These are phyloP conservation scores for Clausena lansium DNA, from an alignment of 345 rosid genomes.

Conservation along the genomic window DNA sequence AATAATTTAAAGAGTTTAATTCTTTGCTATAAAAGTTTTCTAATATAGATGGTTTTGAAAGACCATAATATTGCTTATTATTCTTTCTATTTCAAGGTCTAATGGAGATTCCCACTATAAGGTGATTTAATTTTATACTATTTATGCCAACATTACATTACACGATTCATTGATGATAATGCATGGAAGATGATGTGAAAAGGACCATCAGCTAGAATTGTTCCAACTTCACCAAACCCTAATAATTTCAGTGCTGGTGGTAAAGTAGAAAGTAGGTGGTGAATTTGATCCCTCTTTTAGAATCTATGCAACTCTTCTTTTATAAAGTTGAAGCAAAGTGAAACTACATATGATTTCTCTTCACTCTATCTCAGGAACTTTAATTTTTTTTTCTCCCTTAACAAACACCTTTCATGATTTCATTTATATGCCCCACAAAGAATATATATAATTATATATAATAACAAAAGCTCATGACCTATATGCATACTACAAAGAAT, in stretches of 20 bases:
- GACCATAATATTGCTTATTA: too few relatives aligned
- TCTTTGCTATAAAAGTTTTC: too few relatives aligned
- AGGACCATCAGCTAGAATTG: neutral
- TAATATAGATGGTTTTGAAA: too few relatives aligned
- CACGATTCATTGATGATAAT: neutral
- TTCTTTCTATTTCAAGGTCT: too few relatives aligned
- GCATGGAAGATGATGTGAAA: neutral
- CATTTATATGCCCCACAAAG: neutral
- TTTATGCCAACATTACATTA: neutral
- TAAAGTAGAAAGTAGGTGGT: slow-evolving; percentile 7
- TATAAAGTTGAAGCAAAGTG: slow-evolving; percentile 3
- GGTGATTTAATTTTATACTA: too few relatives aligned
- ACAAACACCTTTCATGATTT: slow-evolving; percentile 3
- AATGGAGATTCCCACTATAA: too few relatives aligned
- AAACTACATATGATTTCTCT: neutral
- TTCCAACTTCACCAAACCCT: slow-evolving; percentile 8
- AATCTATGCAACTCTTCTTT: neutral
- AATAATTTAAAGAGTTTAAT: too few relatives aligned
- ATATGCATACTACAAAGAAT: neutral
- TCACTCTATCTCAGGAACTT: neutral
- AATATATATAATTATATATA: neutral
- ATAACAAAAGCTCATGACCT: too few relatives aligned
- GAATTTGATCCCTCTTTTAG: slow-evolving; percentile 4
- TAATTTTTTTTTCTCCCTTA: neutral
- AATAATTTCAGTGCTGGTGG: neutral